These are phyloP conservation scores for Sphagnum fallax DNA, from an alignment of 228 moss, liverwort and hornwort species.

Conservation along the genomic window DNA sequence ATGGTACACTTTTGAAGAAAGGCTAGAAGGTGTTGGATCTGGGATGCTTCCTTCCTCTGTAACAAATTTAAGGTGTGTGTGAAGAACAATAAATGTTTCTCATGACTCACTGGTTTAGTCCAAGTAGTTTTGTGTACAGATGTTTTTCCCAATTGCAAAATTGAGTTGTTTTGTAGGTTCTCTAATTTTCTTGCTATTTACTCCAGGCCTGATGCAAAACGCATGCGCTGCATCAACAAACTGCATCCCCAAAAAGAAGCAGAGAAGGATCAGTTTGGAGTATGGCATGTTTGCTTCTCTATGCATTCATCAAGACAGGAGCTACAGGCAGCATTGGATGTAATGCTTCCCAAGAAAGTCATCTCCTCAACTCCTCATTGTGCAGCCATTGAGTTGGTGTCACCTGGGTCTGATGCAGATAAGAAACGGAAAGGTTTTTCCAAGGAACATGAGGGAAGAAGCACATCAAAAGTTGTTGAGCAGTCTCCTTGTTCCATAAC, in stretches of 20 bases:
- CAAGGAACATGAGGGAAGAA: conserved; percentile 1
- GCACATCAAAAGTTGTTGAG: background rate
- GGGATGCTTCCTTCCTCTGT: conserved; percentile 29
- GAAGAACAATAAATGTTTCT: background rate
- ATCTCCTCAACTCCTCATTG: conserved; percentile 68
- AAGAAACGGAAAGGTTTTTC: conserved; percentile 1
- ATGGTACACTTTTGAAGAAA: conserved; percentile 69
- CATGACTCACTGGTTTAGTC: background rate
- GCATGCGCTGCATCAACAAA: conserved; percentile 12
- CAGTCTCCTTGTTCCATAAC: background rate
- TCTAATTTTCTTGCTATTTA: too few relatives aligned
- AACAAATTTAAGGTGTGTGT: background rate
- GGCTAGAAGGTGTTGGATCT: conserved; percentile 52
- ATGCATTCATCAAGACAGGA: conserved; percentile 72
- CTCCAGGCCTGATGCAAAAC: conserved; percentile 2
- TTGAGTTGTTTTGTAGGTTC: too few relatives aligned
- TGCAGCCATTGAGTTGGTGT: conserved; percentile 20
- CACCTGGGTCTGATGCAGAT: conserved; percentile 1
- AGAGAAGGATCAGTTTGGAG: conserved; percentile 52
- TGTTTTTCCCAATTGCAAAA: too few relatives aligned
- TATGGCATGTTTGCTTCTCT: conserved; percentile 80
- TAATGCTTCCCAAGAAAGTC: conserved; percentile 53
- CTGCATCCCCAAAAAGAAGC: conserved; percentile 23
- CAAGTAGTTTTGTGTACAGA: background rate
- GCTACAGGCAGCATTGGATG: conserved; percentile 51